Evolutionary conservation across 768 basidiomycete species (phyloP).

Genomic region (Boletus speciosus): DNA sequence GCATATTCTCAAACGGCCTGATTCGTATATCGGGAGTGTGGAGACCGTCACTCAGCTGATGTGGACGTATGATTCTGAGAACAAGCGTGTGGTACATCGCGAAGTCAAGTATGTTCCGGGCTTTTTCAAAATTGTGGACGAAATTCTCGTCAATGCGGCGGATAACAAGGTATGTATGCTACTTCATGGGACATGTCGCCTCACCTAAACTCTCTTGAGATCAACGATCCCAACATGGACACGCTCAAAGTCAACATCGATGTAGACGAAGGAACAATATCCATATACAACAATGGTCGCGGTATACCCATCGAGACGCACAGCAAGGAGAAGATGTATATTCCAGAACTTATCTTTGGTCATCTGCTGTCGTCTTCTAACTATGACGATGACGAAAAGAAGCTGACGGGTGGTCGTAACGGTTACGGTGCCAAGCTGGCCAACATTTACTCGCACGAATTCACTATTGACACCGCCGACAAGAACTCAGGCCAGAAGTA

Average conservation of each 20-base stretch:
- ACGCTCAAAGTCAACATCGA: constrained; percentile 86
- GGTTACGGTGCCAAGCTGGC: constrained; percentile 98
- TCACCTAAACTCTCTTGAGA: constrained; percentile 43
- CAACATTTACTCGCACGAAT: constrained; percentile 96
- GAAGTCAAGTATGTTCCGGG: constrained; percentile 93
- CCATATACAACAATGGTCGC: constrained; percentile 91
- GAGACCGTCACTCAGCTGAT: constrained; percentile 82
- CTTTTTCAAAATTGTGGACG: constrained; percentile 99
- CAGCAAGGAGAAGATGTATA: constrained; percentile 87
- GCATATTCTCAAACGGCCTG: constrained; percentile 88
- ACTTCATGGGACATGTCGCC: background rate
- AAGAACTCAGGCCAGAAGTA: constrained; percentile 85
- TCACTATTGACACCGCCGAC: constrained; percentile 94
- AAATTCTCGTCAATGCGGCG: constrained; percentile 98
- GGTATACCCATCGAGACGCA: constrained; percentile 98
- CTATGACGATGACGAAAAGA: constrained; percentile 98
- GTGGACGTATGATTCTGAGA: constrained; percentile 90
- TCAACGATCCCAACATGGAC: constrained; percentile 91
- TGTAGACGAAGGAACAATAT: constrained; percentile 78
- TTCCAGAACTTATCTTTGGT: constrained; percentile 97
- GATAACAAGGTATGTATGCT: constrained; percentile 86
- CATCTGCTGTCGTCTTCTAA: constrained; percentile 92
- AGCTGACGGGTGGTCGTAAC: constrained; percentile 96
- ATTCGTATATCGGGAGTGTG: constrained; percentile 95
- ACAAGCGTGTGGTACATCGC: constrained; percentile 77